Percentiles rank a stretch among this genome's conserved stretches.
Evolutionary conservation across 306 rosid genomes (phyloP).

Genomic region (Oemleria cerasiformis): DNA sequence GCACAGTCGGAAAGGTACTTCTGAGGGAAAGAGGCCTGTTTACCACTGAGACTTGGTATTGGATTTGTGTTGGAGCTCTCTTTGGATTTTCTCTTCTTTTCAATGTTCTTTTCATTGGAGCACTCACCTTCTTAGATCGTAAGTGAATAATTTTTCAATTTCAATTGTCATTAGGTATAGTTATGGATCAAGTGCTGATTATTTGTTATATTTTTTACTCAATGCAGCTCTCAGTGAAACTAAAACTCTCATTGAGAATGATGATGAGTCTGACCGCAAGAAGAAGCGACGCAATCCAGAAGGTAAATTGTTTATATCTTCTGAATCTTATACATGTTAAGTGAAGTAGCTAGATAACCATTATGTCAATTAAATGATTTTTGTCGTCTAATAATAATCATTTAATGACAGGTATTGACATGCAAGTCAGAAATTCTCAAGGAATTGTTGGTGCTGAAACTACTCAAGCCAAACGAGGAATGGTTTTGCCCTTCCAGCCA

Average conservation of each 20-base stretch:
- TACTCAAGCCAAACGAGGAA: slow-evolving; percentile 14
- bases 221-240: slow-evolving; percentile 18
- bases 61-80: slow-evolving; percentile 51
- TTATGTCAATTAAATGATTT: neutral
- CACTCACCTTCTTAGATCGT: slow-evolving; percentile 61
- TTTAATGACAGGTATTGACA: slow-evolving; percentile 13
- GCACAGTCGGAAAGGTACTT: slow-evolving; percentile 20
- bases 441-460: neutral
- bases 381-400: neutral
- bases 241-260: slow-evolving; percentile 19
- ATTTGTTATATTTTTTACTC: neutral
- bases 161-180: neutral
- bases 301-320: slow-evolving; percentile 1
- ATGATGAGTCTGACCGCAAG: neutral
- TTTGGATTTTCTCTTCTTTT: slow-evolving; percentile 37
- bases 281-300: slow-evolving; percentile 14
- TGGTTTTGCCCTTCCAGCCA: slow-evolving; percentile 25
- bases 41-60: slow-evolving; percentile 37
- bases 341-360: neutral
- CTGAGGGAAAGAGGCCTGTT: slow-evolving; percentile 25
- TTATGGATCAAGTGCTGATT: slow-evolving; percentile 9
- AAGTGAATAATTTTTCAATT: slow-evolving; percentile 20
- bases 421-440: slow-evolving; percentile 21
- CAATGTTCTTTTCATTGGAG: slow-evolving; percentile 49
- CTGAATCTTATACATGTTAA: neutral